phyloP scores from a whole-genome alignment of 2,329 filamentous ascomycete genomes.

The Xylariaceae sp. region DNA sequence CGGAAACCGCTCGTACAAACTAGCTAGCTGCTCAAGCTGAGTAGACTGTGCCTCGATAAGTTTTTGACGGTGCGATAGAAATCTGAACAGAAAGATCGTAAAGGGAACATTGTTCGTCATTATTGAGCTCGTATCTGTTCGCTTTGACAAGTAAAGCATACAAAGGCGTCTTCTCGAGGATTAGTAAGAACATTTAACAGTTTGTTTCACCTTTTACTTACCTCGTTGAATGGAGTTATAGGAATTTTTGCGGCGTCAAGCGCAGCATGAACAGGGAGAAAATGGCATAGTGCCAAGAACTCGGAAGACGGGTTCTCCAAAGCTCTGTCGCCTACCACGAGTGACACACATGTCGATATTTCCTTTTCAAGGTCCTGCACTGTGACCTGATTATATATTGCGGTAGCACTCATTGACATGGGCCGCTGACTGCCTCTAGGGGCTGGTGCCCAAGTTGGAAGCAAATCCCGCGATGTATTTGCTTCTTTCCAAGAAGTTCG shows the following conservation, averaged over 20 bases:
- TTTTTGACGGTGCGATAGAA: background rate
- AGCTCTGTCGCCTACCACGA: background rate
- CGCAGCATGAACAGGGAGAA: background rate
- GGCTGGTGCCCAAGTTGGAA: background rate
- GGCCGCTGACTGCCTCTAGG: background rate
- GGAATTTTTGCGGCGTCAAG: background rate
- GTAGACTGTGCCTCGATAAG: background rate
- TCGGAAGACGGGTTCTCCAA: background rate
- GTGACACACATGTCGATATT: background rate
- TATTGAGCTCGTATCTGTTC: background rate
- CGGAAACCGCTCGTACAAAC: conserved; percentile 12
- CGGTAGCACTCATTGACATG: background rate
- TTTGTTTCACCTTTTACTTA: background rate
- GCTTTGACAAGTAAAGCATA: background rate
- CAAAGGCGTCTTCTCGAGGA: background rate
- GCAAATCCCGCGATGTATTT: background rate
- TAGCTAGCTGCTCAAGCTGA: background rate
- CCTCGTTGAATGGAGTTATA: background rate
- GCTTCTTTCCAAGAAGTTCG: background rate
- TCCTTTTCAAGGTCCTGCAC: background rate
- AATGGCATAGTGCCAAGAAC: background rate
- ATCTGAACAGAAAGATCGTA: conserved; percentile 5
- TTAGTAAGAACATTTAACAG: background rate
- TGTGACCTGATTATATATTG: background rate
- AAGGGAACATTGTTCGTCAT: background rate